These are phyloP conservation scores for Xylaria hypoxylon DNA, from an alignment of 2,329 filamentous ascomycete species.

Conservation along the genomic window DNA sequence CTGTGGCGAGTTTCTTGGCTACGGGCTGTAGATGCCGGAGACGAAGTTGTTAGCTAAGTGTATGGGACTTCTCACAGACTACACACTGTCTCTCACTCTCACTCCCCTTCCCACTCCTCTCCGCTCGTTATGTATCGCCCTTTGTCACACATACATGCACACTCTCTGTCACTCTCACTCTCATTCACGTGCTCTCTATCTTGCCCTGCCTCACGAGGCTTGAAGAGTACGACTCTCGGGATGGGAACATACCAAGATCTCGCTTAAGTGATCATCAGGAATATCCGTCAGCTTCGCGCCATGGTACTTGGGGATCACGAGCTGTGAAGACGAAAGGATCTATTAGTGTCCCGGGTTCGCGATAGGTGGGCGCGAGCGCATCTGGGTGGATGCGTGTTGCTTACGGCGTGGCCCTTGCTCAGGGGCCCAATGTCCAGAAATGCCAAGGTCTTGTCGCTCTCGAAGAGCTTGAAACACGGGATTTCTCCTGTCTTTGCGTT, in stretches of 20 bases:
- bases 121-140: too few relatives aligned
- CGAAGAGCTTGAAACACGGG: slow-evolving; percentile 94
- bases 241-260: slow-evolving; percentile 73
- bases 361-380: background rate
- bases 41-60: slow-evolving; percentile 10
- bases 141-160: background rate
- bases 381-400: slow-evolving; percentile 47
- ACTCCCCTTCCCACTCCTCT: background rate
- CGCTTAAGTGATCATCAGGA: slow-evolving; percentile 85
- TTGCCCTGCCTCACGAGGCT: background rate
- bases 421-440: slow-evolving; percentile 97
- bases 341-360: background rate
- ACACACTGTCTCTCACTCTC: background rate
- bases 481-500: slow-evolving; percentile 77
- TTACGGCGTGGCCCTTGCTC: slow-evolving; percentile 87
- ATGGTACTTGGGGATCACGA: slow-evolving; percentile 96
- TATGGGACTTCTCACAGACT: background rate
- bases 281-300: slow-evolving; percentile 93
- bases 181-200: background rate
- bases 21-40: slow-evolving; percentile 67
- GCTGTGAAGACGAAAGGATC: slow-evolving; percentile 61
- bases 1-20: slow-evolving; percentile 85
- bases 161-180: background rate
- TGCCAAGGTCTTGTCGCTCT: slow-evolving; percentile 91
- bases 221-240: background rate